A percentile compares a stretch with the other conserved stretches of the same genome.
These are phyloP conservation scores for Rhynchosporium agropyri DNA, from an alignment of 2,329 filamentous ascomycete genomes.

Conservation along the genomic window DNA sequence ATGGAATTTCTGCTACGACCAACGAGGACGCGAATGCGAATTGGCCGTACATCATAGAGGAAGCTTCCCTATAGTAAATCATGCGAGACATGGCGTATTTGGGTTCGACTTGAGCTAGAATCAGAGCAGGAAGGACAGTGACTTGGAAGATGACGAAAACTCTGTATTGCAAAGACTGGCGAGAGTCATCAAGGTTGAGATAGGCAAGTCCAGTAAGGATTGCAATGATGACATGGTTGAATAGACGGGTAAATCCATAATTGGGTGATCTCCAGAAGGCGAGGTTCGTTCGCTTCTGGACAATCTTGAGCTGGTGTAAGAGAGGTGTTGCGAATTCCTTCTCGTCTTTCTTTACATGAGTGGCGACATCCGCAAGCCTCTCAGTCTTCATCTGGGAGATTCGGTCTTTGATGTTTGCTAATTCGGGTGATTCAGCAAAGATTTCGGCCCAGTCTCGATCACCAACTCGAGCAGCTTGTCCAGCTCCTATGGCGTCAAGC, in stretches of 20 bases:
- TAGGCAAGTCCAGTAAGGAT: slow-evolving; percentile 79
- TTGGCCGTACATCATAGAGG: slow-evolving; percentile 82
- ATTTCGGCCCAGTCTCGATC: slow-evolving; percentile 65
- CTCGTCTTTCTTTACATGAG: slow-evolving; percentile 48
- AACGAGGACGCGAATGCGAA: slow-evolving; percentile 78
- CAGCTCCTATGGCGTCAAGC: slow-evolving; percentile 65
- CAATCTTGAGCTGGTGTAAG: slow-evolving; percentile 75
- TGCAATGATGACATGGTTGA: slow-evolving; percentile 80
- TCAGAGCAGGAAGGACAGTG: slow-evolving; percentile 79
- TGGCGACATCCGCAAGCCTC: slow-evolving; percentile 50
- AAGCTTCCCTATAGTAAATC: slow-evolving; percentile 84
- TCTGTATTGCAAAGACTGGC: slow-evolving; percentile 77
- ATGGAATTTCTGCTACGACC: slow-evolving; percentile 83
- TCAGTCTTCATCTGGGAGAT: slow-evolving; percentile 58
- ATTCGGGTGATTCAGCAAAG: slow-evolving; percentile 61
- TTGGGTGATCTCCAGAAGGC: slow-evolving; percentile 86
- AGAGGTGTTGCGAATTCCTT: slow-evolving; percentile 83
- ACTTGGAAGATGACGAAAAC: slow-evolving; percentile 92
- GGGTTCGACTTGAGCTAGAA: slow-evolving; percentile 81
- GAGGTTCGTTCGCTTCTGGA: slow-evolving; percentile 72
- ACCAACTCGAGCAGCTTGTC: slow-evolving; percentile 62
- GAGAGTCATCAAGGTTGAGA: slow-evolving; percentile 74
- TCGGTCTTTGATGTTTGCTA: slow-evolving; percentile 56
- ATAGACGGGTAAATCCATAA: slow-evolving; percentile 85
- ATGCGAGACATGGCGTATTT: slow-evolving; percentile 80